Base-by-base conservation (phyloP, 139 green algal genomes). In the Chlorella ohadii region DNA sequence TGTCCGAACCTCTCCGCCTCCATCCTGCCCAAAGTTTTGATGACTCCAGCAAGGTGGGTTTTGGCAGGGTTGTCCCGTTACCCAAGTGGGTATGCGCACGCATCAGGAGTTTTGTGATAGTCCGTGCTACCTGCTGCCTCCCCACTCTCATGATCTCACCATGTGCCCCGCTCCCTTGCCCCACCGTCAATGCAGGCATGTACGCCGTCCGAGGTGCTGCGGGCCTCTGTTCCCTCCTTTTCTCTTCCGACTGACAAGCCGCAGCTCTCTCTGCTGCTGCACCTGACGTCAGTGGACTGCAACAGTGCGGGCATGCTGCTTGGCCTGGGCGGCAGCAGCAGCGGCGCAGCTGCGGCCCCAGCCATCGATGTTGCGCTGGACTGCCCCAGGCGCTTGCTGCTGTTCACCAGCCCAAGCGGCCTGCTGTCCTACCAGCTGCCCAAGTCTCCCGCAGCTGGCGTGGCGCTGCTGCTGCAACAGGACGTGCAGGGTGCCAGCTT, bases 191-290 rank as follows among this genome's bases (percentile, higher is more conserved):
- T 59, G 63, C 78, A 83, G 78, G n/a, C 16, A 2, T 84, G 79
- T 47, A 78, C 79, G 3, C 33, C 38, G 4, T 55, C 31, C 15
- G 79, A 77, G 25, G 79, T 78, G 47, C 66, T 77, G 33, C 27
- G 65, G 4, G 79, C 65, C 20, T 27, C 66, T 22, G 70, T 77
- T 25, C 79, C 79, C 47, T 44, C 79, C 47, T 84, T 77, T 13
- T 56, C 79, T 2, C 79, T 84, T 22, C 66, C 79, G 47, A 59
- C 65, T 33, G 33, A 28, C n/a, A 63, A 63, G 6, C 63, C 31
- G 4, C 61, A 36, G 9, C 5, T 74, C 0, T 72, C 78, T 2
- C 61, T 83, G 39, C 61, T 74, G 17, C 6, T 74, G 28, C 39
- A 31, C 36, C 38, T 72, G 19, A 41, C 57, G 4, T 4, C 76